Evolutionary conservation across 2,329 filamentous ascomycete genomes (phyloP).

Genomic region (Teratosphaeria zuluensis): DNA sequence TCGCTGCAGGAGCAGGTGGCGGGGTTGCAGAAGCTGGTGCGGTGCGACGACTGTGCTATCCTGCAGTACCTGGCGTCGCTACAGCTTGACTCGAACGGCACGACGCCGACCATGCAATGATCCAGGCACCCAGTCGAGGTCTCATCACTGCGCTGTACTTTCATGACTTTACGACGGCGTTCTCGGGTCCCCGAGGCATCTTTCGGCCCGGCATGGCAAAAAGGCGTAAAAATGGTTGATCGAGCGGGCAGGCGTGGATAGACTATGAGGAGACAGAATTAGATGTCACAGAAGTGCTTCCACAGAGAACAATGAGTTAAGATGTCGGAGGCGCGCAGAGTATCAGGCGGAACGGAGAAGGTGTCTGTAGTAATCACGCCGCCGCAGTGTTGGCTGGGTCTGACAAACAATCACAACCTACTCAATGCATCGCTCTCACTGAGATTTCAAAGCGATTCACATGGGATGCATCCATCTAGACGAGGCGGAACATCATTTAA

Average conservation of each 20-base stretch:
- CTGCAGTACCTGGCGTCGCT: constrained; percentile 6
- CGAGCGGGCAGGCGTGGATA: background rate
- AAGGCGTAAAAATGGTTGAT: background rate
- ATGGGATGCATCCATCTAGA: too few relatives aligned
- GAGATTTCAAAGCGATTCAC: background rate
- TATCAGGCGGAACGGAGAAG: background rate
- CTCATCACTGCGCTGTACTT: background rate
- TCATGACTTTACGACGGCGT: background rate
- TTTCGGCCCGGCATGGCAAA: background rate
- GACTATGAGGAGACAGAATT: background rate
- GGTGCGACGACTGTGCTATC: constrained; percentile 33
- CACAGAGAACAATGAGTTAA: background rate
- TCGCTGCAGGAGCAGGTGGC: constrained; percentile 29
- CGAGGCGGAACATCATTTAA: background rate
- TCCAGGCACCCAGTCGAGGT: too few relatives aligned
- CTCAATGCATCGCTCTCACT: background rate
- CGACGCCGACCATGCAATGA: background rate
- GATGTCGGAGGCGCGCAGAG: background rate
- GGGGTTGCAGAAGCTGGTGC: constrained; percentile 35
- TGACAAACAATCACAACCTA: background rate
- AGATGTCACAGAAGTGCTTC: background rate
- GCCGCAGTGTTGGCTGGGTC: background rate
- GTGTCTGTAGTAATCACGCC: background rate
- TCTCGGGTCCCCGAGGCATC: background rate
- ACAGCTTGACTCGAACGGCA: background rate